Base-by-base conservation (phyloP, 2,329 filamentous ascomycete genomes). In the Microdochium bolleyi region DNA sequence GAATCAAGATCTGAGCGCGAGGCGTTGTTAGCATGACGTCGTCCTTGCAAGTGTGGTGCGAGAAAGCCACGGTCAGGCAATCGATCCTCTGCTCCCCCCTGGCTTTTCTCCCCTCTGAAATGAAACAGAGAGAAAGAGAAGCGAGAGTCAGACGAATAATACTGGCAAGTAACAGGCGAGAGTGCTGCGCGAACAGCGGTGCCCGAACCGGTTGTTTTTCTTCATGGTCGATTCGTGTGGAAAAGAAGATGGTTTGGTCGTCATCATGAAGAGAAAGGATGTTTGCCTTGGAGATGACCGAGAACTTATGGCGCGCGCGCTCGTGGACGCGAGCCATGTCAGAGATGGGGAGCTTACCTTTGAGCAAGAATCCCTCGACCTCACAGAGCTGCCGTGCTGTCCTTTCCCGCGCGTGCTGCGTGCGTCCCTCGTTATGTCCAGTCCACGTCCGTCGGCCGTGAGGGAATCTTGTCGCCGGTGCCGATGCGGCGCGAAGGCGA, bases 91-190 rank as follows among this genome's bases (percentile, higher is more conserved):
- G 24, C 24, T 30, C 48, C 27, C 24, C 48, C 22, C 25, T 25
- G 8, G 19, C 22, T 54, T 57, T 48, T 61, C 57, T 52, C 48
- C 32, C 38, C 32, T 53, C 54, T 52, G 53, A 54, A 52, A 16
- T 41, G 25, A 51, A 24, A 13, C 3, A 53, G 16, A 13, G 32
- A 22, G 25, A 49, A 14, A 16, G 50, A 41, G 22, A 24, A 37
- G 8, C 52, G 37, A 57, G 57, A 58, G 73, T 90, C 87, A 90
- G 87, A 88, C 84, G 84, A 80, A 75, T 72, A 77, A 85, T 91
- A 91, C 88, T 92, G 88, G 88, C 88, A 88, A 91, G 88, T 91
- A 91, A 86, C 88, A 89, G 84, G 83, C 79, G 70, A 76, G 66
- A 66, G n/a, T 46, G 41, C 41, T 46, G 41, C 41, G 69, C 71